Evolutionary conservation across 2,329 filamentous ascomycete genomes (phyloP).

Genomic region (Monilinia vaccinii-corymbosi): DNA sequence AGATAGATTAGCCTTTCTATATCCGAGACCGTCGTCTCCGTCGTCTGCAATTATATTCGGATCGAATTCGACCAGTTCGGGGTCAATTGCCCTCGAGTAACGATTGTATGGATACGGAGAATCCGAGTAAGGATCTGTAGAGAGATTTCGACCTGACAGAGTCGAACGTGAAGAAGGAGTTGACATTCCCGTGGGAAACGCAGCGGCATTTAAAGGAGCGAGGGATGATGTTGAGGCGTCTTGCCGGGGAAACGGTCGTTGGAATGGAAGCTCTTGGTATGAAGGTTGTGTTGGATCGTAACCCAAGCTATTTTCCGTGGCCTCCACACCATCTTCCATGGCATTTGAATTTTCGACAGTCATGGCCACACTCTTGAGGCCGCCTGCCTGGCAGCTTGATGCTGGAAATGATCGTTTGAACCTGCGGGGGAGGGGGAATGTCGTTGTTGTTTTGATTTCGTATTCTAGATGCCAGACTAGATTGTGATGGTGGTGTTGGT

Average conservation of each 20-base stretch:
- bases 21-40: conserved; percentile 72
- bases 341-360: conserved; percentile 56
- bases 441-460: conserved; percentile 14
- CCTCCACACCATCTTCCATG: conserved; percentile 55
- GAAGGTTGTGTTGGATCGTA: conserved; percentile 19
- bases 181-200: conserved; percentile 23
- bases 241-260: conserved; percentile 6
- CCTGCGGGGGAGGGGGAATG: conserved; percentile 16
- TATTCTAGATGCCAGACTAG: conserved; percentile 18
- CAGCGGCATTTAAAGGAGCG: conserved; percentile 26
- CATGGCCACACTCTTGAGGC: conserved; percentile 59
- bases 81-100: conserved; percentile 26
- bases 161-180: conserved; percentile 24
- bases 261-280: conserved; percentile 12
- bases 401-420: conserved; percentile 35
- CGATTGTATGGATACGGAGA: conserved; percentile 20
- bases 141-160: conserved; percentile 19
- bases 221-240: conserved; percentile 22
- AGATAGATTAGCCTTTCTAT: conserved; percentile 41
- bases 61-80: conserved; percentile 34
- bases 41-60: conserved; percentile 78
- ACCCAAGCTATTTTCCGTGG: conserved; percentile 37
- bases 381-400: conserved; percentile 55
- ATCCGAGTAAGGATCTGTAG: conserved; percentile 25
- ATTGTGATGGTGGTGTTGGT: too few relatives aligned